phyloP scores from a whole-genome alignment of 768 basidiomycete species.

The Lentinula edodes region DNA sequence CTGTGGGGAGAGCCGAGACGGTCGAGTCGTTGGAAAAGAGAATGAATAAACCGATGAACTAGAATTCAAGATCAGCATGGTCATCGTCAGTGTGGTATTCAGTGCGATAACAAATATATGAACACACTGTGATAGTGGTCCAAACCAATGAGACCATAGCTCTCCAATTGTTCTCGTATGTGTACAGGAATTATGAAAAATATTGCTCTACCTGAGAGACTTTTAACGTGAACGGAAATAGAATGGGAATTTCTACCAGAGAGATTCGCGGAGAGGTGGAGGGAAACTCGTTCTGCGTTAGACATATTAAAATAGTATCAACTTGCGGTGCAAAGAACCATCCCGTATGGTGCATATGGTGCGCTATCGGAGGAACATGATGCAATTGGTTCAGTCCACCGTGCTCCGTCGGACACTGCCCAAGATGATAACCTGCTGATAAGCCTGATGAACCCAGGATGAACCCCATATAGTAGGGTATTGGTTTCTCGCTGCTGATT shows the following conservation, averaged over 20 bases:
- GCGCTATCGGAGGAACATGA: too few species aligned
- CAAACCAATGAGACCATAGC: not conserved
- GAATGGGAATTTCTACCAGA: not conserved
- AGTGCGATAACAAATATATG: not conserved
- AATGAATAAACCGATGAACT: not conserved
- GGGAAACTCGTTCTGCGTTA: too few species aligned
- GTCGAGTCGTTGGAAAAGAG: not conserved
- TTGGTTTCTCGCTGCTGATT: too few species aligned
- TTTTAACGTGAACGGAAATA: not conserved
- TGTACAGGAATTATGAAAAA: not conserved
- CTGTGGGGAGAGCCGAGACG: not conserved
- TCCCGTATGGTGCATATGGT: not conserved
- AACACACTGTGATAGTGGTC: not conserved
- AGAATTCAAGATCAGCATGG: not conserved
- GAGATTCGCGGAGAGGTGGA: not conserved
- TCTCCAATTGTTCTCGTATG: not conserved
- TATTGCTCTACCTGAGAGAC: not conserved
- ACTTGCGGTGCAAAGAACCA: slow-evolving; percentile 15
- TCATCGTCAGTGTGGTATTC: not conserved
- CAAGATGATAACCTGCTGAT: too few species aligned
- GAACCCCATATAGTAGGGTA: too few species aligned
- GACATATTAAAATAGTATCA: too few species aligned
- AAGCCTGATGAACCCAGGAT: too few species aligned
- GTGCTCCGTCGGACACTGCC: too few species aligned
- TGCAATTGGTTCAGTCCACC: too few species aligned